Evolutionary conservation across 225 moss, liverwort and hornwort genomes (phyloP), one percentile per base, ranked within the genome.

Genomic region (Antitrichia curtipendula): DNA sequence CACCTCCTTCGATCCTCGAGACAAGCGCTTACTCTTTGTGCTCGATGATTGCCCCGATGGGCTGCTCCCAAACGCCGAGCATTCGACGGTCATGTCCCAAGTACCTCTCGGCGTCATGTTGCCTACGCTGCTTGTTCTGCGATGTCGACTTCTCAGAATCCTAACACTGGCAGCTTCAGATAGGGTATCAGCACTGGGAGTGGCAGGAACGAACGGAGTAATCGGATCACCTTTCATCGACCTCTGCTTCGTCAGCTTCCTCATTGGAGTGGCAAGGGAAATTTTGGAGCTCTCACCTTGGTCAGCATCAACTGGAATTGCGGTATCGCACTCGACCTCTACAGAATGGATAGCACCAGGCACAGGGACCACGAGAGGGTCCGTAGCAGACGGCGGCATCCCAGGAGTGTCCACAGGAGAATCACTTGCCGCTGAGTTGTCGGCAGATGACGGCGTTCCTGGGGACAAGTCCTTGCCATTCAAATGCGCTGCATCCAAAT

Each of bases 1-100:
- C 65, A 92, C 78, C n/a, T 93, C 93, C 29, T 47, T 93, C 14
- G 29, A 83, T 71, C 90, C 92, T 86, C 93, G 85, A 36, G 93
- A 92, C 72, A 81, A 40, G 7, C 92, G 90, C 86, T 86, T 92
- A 74, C 89, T 79, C 88, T 87, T 93, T 8, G 88, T 32, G 63
- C 88, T 89, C 69, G 93, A 91, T 11, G 88, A 75, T 22, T 82
- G 91, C 25, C 43, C 84, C 20, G 86, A 73, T 29, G 88, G 87
- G 57, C 84, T 90, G 78, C 74, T 86, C 29, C 87, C 89, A 75
- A 84, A 82, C 17, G 88, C 74, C 22, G 92, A 77, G 50, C 69
- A 54, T 29, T 89, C 90, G 13, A 71, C 57, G 18, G 86, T 81
- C 53, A 82, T 36, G 60, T 93, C 91, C 53, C 86, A 89, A 21